phyloP scores from a whole-genome alignment of 2,329 filamentous ascomycete genomes.

The Aureobasidium sp. region DNA sequence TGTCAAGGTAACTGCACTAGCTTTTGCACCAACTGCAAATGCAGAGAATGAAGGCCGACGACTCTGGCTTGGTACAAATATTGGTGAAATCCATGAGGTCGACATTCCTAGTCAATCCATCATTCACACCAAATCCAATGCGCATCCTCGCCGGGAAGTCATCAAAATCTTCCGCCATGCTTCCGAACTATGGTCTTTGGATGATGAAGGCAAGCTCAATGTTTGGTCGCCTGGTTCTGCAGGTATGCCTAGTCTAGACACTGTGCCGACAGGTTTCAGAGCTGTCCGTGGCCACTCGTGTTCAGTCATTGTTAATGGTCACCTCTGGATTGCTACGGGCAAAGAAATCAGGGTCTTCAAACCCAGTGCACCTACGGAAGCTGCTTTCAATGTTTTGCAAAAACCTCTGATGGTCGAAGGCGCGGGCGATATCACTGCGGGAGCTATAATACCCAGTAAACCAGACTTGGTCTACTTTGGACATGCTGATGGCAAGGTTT shows the following conservation, averaged over 20 bases:
- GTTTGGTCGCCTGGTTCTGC: constrained; percentile 80
- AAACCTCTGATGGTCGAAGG: constrained; percentile 63
- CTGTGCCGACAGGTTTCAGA: constrained; percentile 69
- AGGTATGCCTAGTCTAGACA: constrained; percentile 66
- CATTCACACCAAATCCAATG: constrained; percentile 58
- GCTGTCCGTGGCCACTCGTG: constrained; percentile 77
- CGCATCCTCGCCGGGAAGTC: constrained; percentile 73
- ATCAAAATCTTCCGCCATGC: constrained; percentile 78
- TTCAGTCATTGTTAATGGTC: constrained; percentile 76
- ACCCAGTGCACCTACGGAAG: constrained; percentile 60
- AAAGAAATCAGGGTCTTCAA: constrained; percentile 82
- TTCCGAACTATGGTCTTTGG: constrained; percentile 88
- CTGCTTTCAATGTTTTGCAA: constrained; percentile 67
- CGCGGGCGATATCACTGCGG: constrained; percentile 81
- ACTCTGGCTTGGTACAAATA: constrained; percentile 84
- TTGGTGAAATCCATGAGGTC: constrained; percentile 82
- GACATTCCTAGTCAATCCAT: constrained; percentile 71
- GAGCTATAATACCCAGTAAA: constrained; percentile 65
- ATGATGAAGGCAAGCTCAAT: constrained; percentile 78
- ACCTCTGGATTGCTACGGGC: constrained; percentile 81
- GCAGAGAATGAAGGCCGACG: constrained; percentile 73
- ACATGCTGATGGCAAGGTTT: constrained; percentile 88
- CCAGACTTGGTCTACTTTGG: constrained; percentile 81
- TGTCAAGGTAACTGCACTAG: constrained; percentile 69
- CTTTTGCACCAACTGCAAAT: constrained; percentile 75